Percentiles rank a stretch among this genome's conserved stretches.
Evolutionary conservation across 108 stramenopile species (phyloP).

Genomic region (Nitzschia sp.): DNA sequence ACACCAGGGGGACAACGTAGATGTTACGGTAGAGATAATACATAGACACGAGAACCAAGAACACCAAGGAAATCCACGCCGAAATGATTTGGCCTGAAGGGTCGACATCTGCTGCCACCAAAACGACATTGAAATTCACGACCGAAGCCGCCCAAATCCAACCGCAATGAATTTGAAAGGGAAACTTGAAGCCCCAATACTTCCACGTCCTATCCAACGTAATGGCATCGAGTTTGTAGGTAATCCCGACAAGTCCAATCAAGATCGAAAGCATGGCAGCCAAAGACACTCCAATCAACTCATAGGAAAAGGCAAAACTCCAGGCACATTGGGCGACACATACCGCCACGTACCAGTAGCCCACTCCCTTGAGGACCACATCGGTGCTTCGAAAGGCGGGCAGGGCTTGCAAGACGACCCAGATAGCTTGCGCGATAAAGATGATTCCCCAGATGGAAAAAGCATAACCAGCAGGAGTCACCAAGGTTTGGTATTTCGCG

Average conservation of each 20-base stretch:
- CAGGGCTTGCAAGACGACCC: conserved; percentile 53
- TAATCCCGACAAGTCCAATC: conserved; percentile 12
- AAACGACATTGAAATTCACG: conserved; percentile 74
- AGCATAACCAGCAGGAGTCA: conserved; percentile 69
- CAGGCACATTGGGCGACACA: conserved; percentile 61
- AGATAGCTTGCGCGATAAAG: conserved; percentile 66
- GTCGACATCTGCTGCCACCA: conserved; percentile 39
- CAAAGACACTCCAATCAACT: conserved; percentile 53
- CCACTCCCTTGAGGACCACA: conserved; percentile 52
- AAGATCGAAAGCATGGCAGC: conserved; percentile 65
- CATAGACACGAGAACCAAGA: conserved; percentile 50
- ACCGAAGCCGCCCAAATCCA: conserved; percentile 85
- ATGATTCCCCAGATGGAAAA: conserved; percentile 87
- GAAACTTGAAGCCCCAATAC: conserved; percentile 76
- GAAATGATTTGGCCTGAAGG: conserved; percentile 46
- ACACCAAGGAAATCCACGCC: conserved; percentile 52
- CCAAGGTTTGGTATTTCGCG: conserved; percentile 81
- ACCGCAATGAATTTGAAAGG: conserved; percentile 78
- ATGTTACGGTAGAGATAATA: conserved; percentile 33
- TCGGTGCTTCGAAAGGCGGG: conserved; percentile 33
- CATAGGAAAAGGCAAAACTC: conserved; percentile 70
- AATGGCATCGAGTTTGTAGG: not conserved
- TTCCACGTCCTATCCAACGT: conserved; percentile 15
- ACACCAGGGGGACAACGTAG: conserved; percentile 58
- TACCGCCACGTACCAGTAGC: conserved; percentile 57